Evolutionary conservation across 805 yeast species (phyloP).

Genomic region (Saccharomycopsis capsularis): DNA sequence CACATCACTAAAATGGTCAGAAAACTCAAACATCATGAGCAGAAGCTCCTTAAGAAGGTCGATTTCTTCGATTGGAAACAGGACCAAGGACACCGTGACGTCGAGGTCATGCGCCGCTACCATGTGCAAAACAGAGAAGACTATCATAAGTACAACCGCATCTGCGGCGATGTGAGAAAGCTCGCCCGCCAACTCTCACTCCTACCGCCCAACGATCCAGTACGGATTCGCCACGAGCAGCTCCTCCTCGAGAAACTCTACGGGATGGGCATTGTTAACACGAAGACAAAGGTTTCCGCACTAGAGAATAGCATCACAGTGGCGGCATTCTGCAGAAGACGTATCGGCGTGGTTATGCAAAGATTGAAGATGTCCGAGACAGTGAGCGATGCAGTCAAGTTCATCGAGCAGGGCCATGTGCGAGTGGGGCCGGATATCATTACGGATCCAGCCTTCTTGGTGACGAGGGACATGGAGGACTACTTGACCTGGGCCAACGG

Average conservation of each 20-base stretch:
- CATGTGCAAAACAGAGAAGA: conserved; percentile 94
- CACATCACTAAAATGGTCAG: no score
- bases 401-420: conserved; percentile 95
- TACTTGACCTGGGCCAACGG: conserved; percentile 97
- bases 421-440: conserved; percentile 94
- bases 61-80: conserved; percentile 98
- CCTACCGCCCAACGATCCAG: conserved; percentile 81
- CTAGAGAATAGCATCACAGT: conserved; percentile 89
- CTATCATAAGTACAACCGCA: conserved; percentile 85
- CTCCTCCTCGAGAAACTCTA: conserved; percentile 79
- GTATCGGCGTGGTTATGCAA: conserved; percentile 93
- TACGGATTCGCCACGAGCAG: conserved; percentile 82
- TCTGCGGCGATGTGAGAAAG: conserved; percentile 88
- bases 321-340: conserved; percentile 83
- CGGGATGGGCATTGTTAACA: conserved; percentile 79
- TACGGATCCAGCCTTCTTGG: conserved; percentile 91
- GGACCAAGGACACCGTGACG: conserved; percentile 89
- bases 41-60: conserved; percentile 88
- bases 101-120: conserved; percentile 93
- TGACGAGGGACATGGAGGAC: conserved; percentile 91
- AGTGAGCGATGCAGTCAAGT: conserved; percentile 80
- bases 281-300: conserved; percentile 86
- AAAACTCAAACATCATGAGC: conserved; percentile 88
- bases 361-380: conserved; percentile 90
- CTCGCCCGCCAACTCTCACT: conserved; percentile 80